A percentile compares a stretch with the other conserved stretches of the same genome.
Evolutionary conservation across 108 stramenopile species (phyloP).

Genomic region (Schizochytrium sp.): DNA sequence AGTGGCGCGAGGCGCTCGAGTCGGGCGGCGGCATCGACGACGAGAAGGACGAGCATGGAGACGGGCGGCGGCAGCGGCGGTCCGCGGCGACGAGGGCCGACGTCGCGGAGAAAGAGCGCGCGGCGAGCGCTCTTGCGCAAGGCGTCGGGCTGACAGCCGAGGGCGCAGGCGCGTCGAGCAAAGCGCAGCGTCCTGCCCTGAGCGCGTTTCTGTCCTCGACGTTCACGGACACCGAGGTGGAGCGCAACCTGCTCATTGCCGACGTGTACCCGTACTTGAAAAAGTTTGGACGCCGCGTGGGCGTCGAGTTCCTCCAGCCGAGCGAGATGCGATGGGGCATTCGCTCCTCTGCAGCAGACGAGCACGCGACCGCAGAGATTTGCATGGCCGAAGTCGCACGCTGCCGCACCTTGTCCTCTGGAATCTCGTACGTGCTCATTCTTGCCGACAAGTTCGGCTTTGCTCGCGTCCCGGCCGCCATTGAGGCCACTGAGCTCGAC

Average conservation of each 20-base stretch:
- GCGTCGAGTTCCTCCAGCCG: not conserved
- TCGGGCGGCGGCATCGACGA: too few species aligned
- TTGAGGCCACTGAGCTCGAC: not conserved
- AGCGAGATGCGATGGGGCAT: not conserved
- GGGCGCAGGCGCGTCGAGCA: too few species aligned
- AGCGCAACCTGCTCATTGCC: not conserved
- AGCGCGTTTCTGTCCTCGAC: not conserved
- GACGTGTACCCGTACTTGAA: not conserved
- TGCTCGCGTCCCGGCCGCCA: not conserved
- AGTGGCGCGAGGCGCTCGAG: too few species aligned
- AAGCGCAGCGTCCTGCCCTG: too few species aligned
- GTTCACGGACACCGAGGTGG: not conserved
- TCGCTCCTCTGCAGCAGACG: not conserved
- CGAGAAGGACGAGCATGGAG: too few species aligned
- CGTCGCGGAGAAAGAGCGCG: too few species aligned
- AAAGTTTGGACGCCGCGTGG: not conserved
- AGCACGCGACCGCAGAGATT: not conserved
- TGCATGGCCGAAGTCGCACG: not conserved
- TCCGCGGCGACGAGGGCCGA: too few species aligned
- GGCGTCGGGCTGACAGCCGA: too few species aligned
- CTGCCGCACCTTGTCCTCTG: not conserved
- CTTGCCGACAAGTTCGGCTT: not conserved
- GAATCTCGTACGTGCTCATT: not conserved
- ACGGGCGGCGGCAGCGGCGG: too few species aligned
- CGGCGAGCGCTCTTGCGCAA: too few species aligned